phyloP scores from a whole-genome alignment of 2,329 filamentous ascomycete genomes.

The Colletotrichum graminicola region DNA sequence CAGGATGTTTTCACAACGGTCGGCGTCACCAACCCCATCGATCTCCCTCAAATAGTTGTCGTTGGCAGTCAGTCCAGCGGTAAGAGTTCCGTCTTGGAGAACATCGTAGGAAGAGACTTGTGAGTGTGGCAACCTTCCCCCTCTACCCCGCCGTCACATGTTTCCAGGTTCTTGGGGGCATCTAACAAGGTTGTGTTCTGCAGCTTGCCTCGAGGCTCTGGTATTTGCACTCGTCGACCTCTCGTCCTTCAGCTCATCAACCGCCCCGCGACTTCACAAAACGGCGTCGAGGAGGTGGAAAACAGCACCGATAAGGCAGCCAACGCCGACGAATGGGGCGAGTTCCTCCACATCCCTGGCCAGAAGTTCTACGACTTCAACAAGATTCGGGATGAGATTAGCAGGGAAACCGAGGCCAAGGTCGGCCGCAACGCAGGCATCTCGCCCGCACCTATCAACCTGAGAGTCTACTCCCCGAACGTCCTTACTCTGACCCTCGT shows the following conservation, averaged over 20 bases:
- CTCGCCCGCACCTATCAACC: slow-evolving; percentile 95
- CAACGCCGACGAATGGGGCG: slow-evolving; percentile 97
- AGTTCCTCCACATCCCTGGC: slow-evolving; percentile 97
- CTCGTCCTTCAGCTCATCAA: slow-evolving; percentile 99
- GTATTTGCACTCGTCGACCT: slow-evolving; percentile 95
- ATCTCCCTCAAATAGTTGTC: slow-evolving; percentile 97
- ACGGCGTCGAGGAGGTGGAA: slow-evolving; percentile 78
- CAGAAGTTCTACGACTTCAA: slow-evolving; percentile 99
- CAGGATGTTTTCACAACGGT: slow-evolving; percentile 99
- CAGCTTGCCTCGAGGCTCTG: slow-evolving; percentile 95
- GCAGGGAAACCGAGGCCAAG: slow-evolving; percentile 95
- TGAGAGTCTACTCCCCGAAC: slow-evolving; percentile 98
- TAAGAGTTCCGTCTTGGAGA: slow-evolving; percentile 99
- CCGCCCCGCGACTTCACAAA: slow-evolving; percentile 75
- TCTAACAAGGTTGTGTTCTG: slow-evolving; percentile 47
- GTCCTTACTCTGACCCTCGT: slow-evolving; percentile 97
- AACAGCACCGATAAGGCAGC: slow-evolving; percentile 84
- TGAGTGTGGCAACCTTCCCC: slow-evolving; percentile 63
- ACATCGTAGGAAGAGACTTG: slow-evolving; percentile 99
- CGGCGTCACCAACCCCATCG: slow-evolving; percentile 98
- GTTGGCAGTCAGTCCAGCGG: slow-evolving; percentile 99
- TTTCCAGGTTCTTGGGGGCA: slow-evolving; percentile 9
- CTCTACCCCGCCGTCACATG: slow-evolving; percentile 40
- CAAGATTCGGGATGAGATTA: slow-evolving; percentile 98
- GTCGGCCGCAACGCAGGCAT: slow-evolving; percentile 97